Base-by-base conservation (phyloP, 768 basidiomycete genomes). In the Hygrophorus pudorinus region DNA sequence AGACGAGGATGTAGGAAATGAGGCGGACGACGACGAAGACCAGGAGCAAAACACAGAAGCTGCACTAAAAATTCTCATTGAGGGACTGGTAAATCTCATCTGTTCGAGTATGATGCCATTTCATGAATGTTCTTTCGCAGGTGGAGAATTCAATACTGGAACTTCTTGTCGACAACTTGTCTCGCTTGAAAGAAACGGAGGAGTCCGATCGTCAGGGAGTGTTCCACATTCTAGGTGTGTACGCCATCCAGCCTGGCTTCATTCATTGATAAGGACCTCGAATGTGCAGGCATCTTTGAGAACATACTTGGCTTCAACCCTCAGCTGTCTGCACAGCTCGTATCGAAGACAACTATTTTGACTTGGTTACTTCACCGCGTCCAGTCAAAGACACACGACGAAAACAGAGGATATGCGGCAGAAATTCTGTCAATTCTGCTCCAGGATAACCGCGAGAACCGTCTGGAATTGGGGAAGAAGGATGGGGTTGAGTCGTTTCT, bases 1-100 rank as follows among this genome's bases (percentile, higher is more conserved):
- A 1, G 96, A 99, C 52, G 96, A 98, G 62, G 94, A 98, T 53
- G 88, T 89, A 1, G 86, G 85, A 4, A 81, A 85, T 38, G 86
- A 82, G 53, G 79, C 77, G 18, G 78, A 76, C 8, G 75, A 83
- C 0, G 83, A 82, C 17, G 76, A 76, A 10, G 77, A 70, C 28
- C 72, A 75, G 44, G 77, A 75, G 42, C 76, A 78, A 47, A 70
- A 68, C 21, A 64, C 73, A 16, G 79, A 81, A 48, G 78, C 76
- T 18, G 79, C 82, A 5, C 61, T 92, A 56, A 87, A 82, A 55
- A 68, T 75, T 53, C 68, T 97, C 1, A 76, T 91, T 33, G 78
- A 84, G 42, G 73, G 71, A 40, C 59, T 97, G 66, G 90, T 94
- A 55, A 56, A 81, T 71, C 41, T 32, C 21, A 36, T 24, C 33